Evolutionary conservation across 1,284 basidiomycete species (phyloP), one percentile per base, ranked within the genome.

Genomic region (Fomitopsis betulina): DNA sequence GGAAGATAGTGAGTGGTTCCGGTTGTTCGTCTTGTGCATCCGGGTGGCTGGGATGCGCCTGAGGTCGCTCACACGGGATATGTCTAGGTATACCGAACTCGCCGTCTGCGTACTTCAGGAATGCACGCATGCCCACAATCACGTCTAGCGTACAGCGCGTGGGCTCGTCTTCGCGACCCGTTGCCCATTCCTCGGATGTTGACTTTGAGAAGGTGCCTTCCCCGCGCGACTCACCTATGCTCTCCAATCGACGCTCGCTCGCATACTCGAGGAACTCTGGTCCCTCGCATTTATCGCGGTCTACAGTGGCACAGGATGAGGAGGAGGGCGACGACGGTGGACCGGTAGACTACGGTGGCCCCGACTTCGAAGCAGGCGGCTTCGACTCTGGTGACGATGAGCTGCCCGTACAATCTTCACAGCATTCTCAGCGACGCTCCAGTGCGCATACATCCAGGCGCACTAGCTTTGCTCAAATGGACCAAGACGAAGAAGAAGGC

Each of bases 161-260:
- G 12, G 74, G 77, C n/a, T 77, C 79, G 2, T 79, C 81, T 13
- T 78, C 80, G 23, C 81, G 85, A 5, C 73, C 78, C 21, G 72
- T 83, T 19, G 68, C 75, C 59, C 85, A 82, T 27, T 75, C 73
- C 4, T 82, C 84, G 23, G 79, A 80, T 17, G 69, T 86, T 33
- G 80, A 88, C 66, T 90, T 83, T 61, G 86, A 91, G 70, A 72
- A 78, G 49, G 76, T 91, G 0, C 88, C 89, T 2, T 89, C 89
- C 19, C 72, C 75, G 21, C 73, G 74, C 38, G 66, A 70, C 10
- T 69, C 72, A 17, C 63, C 67, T 10, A 62, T 62, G 1, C 64
- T 65, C 27, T 68, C 76, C 4, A 62, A 68, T 35, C 78, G 77
- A 37, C 71, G 72, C 47, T 74, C 76, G 5, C 63, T 71, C 27